Evolutionary conservation across 306 rosid genomes (phyloP), one percentile per base, ranked within the genome.

Genomic region (Dryas drummondii): DNA sequence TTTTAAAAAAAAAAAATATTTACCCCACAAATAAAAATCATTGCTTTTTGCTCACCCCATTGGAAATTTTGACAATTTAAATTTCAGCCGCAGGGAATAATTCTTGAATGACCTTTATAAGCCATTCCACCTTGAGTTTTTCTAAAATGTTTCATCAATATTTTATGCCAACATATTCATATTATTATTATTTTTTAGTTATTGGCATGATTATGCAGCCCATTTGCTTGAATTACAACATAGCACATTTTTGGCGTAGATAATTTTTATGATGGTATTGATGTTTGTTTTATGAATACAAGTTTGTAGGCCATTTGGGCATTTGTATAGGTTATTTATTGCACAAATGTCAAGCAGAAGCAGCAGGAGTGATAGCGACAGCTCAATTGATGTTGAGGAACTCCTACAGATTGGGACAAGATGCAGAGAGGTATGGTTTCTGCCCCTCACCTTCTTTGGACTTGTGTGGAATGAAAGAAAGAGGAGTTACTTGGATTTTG

Each of bases 381-480:
- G 40, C 66, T 77, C 83, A 41, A 75, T 66, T 46, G 86, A 74
- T 71, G 79, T 44, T 68, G 89, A 86, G 78, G 87, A 88, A 63
- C 96, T 90, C 60, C 22, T 84, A 56, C 82, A 87, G 79, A 74
- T 88, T 80, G 86, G 83, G 72, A 65, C 88, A 66, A 82, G 85
- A 83, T 83, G 83, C 72, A 83, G 81, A 82, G 91, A 87, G 97
- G 98, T 93, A 78, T 50, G 12, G 16, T 50, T 74, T 73, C 12
- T 37, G 40, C 46, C 44, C 37, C n/a, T 32, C 37, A 32, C 47
- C 49, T 75, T 75, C 62, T 41, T 54, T 1, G 61, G 10, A 58
- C 3, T 7, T 42, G 14, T 55, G 15, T 63, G 4, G 19, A 14
- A 48, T 10, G 37, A 19, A 68, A 72, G 58, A 51, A 71, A 2